These are phyloP conservation scores for Aureobasidium sp. DNA, from an alignment of 2,329 filamentous ascomycete genomes.

Conservation along the genomic window DNA sequence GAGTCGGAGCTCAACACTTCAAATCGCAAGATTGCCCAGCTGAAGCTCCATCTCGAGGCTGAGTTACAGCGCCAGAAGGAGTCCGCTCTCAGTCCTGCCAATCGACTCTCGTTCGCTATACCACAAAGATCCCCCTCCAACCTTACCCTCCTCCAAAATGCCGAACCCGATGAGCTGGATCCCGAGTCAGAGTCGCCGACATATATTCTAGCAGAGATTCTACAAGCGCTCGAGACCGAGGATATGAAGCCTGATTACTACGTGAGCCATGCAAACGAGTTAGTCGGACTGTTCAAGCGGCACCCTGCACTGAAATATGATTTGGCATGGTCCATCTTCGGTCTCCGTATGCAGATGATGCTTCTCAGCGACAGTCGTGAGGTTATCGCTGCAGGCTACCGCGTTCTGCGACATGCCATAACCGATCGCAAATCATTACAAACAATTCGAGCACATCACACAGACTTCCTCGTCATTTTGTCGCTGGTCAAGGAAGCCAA, in stretches of 20 bases:
- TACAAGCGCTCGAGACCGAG: slow-evolving; percentile 81
- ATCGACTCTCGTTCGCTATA: slow-evolving; percentile 6
- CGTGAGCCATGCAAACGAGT: slow-evolving; percentile 79
- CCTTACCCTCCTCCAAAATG: slow-evolving; percentile 18
- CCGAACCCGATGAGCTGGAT: slow-evolving; percentile 43
- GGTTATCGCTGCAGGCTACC: slow-evolving; percentile 88
- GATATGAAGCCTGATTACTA: slow-evolving; percentile 92
- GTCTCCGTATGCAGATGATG: slow-evolving; percentile 88
- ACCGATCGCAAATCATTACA: slow-evolving; percentile 83
- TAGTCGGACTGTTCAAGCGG: slow-evolving; percentile 91
- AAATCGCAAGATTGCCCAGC: slow-evolving; percentile 59
- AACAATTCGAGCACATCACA: slow-evolving; percentile 80
- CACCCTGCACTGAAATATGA: slow-evolving; percentile 94
- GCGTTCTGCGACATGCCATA: slow-evolving; percentile 88
- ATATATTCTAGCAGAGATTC: slow-evolving; percentile 78
- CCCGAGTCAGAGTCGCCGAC: slow-evolving; percentile 78
- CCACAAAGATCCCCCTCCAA: slow-evolving; percentile 44
- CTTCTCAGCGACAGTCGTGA: slow-evolving; percentile 91
- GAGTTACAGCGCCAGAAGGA: slow-evolving; percentile 52
- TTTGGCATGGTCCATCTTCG: slow-evolving; percentile 91
- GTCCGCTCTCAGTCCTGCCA: slow-evolving; percentile 29
- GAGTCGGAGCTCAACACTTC: slow-evolving; percentile 85
- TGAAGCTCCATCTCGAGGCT: slow-evolving; percentile 50
- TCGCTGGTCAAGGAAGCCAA: slow-evolving; percentile 94
- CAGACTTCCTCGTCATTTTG: slow-evolving; percentile 83